A percentile compares a stretch with the other conserved stretches of the same genome.
These are phyloP conservation scores for Vitis labrusca DNA, from an alignment of 164 flowering plant genomes.

Conservation along the genomic window DNA sequence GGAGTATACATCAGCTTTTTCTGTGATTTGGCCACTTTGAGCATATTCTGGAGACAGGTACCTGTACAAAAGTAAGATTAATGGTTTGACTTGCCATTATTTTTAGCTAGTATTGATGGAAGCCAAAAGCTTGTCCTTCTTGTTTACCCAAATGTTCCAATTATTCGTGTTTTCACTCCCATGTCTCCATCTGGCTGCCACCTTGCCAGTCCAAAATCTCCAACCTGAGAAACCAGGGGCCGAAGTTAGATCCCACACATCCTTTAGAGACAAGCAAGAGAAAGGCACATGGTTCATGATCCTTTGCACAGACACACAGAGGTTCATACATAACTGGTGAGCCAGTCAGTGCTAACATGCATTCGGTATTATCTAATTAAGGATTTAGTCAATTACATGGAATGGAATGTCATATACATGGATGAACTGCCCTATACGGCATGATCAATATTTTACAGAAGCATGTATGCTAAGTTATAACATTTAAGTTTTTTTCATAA, in stretches of 20 bases:
- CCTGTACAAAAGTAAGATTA: slow-evolving; percentile 31
- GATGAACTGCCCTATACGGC: too few species aligned
- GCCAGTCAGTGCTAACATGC: too few species aligned
- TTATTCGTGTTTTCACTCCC: slow-evolving; percentile 79
- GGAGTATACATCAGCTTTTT: slow-evolving; percentile 92
- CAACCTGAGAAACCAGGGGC: slow-evolving; percentile 53
- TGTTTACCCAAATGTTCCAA: slow-evolving; percentile 91
- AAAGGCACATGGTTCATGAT: background rate
- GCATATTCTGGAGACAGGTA: slow-evolving; percentile 97
- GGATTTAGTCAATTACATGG: too few species aligned
- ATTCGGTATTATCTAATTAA: too few species aligned
- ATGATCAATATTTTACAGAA: too few species aligned
- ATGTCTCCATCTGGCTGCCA: slow-evolving; percentile 91
- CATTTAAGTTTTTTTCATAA: too few species aligned
- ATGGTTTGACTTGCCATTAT: background rate
- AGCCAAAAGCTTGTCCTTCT: background rate
- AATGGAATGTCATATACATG: too few species aligned
- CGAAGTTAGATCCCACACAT: slow-evolving; percentile 1
- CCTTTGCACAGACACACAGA: background rate
- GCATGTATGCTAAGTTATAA: too few species aligned
- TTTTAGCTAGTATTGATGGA: background rate
- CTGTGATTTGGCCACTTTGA: slow-evolving; percentile 91
- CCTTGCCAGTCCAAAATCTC: slow-evolving; percentile 96
- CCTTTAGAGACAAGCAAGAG: background rate
- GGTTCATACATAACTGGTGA: too few species aligned